Conservation (phyloP, 176 grass and related monocot species). For the Carex pumila region DNA sequence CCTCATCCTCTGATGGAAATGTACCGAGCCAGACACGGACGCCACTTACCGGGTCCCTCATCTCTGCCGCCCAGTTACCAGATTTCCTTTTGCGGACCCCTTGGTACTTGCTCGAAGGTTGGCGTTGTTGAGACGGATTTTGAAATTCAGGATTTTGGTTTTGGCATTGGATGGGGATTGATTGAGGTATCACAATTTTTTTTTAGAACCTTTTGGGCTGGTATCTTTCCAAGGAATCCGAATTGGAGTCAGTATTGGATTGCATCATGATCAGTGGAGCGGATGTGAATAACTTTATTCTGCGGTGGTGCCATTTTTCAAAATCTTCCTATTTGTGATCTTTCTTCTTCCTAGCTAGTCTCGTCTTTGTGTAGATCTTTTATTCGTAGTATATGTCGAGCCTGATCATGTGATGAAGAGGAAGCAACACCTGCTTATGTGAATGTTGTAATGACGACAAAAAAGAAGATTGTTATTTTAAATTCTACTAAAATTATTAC, state of each 20-base stretch:
- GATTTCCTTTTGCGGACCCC: slow-evolving; percentile 9
- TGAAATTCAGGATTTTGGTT: not conserved
- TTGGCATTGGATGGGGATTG: not conserved
- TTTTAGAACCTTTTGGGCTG: no score
- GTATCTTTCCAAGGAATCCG: not conserved
- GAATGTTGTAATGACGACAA: not conserved
- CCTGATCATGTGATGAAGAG: slow-evolving; percentile 14
- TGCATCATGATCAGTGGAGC: not conserved
- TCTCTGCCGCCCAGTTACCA: slow-evolving; percentile 28
- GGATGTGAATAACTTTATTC: no score
- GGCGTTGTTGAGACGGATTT: not conserved
- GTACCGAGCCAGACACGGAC: slow-evolving; percentile 25
- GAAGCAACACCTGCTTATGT: slow-evolving; percentile 1
- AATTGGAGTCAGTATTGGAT: slow-evolving; percentile 1
- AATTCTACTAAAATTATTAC: not conserved
- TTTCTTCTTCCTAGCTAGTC: not conserved
- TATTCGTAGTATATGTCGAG: not conserved
- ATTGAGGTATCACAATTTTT: not conserved
- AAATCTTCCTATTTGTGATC: not conserved
- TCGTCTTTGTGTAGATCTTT: not conserved
- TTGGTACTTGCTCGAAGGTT: slow-evolving; percentile 16
- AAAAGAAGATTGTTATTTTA: not conserved
- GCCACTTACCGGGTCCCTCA: slow-evolving; percentile 15
- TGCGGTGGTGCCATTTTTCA: not conserved
- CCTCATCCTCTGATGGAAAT: slow-evolving; percentile 8